These are phyloP conservation scores for Backusella parvicylindrica DNA, from an alignment of 192 early-diverging fungal genomes.

Conservation along the genomic window DNA sequence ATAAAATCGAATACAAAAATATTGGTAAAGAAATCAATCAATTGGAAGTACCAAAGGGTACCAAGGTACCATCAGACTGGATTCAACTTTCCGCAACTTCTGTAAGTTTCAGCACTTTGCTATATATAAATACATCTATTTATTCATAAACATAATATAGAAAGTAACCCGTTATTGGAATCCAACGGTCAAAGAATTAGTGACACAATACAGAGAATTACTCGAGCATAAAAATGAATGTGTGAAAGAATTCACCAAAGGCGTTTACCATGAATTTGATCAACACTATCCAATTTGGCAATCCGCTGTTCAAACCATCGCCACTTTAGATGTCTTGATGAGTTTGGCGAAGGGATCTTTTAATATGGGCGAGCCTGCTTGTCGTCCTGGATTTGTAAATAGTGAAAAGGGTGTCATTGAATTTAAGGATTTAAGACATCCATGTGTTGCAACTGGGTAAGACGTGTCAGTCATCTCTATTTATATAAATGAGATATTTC, in stretches of 20 bases:
- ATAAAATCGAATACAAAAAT: constrained; percentile 77
- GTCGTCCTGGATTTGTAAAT: constrained; percentile 84
- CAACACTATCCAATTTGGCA: constrained; percentile 69
- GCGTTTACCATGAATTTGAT: constrained; percentile 86
- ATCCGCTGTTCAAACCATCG: constrained; percentile 64
- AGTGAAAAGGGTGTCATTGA: constrained; percentile 65
- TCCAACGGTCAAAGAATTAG: constrained; percentile 54
- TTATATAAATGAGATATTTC: constrained; percentile 1
- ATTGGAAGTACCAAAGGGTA: constrained; percentile 78
- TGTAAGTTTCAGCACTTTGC: too few relatives aligned
- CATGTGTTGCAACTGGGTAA: constrained; percentile 76
- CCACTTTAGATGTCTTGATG: constrained; percentile 86
- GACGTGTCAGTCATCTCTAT: too few relatives aligned
- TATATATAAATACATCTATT: too few relatives aligned
- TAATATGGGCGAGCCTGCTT: constrained; percentile 73
- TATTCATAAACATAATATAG: constrained; percentile 27
- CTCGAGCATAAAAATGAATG: constrained; percentile 76
- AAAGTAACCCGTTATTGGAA: constrained; percentile 85
- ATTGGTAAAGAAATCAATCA: constrained; percentile 96
- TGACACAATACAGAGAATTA: constrained; percentile 75
- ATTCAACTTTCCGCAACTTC: constrained; percentile 73
- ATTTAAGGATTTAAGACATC: constrained; percentile 89
- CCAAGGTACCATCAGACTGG: constrained; percentile 79
- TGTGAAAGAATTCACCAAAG: constrained; percentile 65
- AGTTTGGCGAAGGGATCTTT: constrained; percentile 66